A percentile compares a stretch with the other conserved stretches of the same genome.
Conservation (phyloP, 192 early-diverging fungal species). For the Coemansia furcata region DNA sequence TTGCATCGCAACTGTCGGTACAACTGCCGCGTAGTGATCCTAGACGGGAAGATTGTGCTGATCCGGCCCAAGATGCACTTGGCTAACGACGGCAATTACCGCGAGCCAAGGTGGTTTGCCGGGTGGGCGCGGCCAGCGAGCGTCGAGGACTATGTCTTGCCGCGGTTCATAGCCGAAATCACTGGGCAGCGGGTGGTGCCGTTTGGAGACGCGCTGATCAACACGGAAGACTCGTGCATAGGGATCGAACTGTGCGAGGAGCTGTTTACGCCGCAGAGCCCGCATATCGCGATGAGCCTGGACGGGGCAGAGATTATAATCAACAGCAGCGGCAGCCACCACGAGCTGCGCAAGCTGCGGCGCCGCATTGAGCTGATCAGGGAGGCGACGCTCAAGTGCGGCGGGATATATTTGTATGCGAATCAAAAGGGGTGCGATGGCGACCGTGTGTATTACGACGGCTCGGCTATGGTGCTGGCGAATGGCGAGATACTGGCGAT, state of each 20-base stretch:
- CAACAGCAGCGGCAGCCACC: slow-evolving; percentile 95
- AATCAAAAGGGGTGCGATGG: slow-evolving; percentile 99
- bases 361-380: slow-evolving; percentile 84
- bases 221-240: slow-evolving; percentile 79
- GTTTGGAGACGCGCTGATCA: slow-evolving; percentile 89
- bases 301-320: slow-evolving; percentile 97
- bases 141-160: slow-evolving; percentile 79
- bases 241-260: slow-evolving; percentile 98
- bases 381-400: slow-evolving; percentile 87
- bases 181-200: slow-evolving; percentile 77
- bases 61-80: slow-evolving; percentile 96
- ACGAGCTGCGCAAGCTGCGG: slow-evolving; percentile 91
- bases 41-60: slow-evolving; percentile 78
- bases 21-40: slow-evolving; percentile 93
- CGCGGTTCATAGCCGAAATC: slow-evolving; percentile 73
- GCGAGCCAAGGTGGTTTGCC: slow-evolving; percentile 93
- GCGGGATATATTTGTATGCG: slow-evolving; percentile 93
- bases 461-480: slow-evolving; percentile 81
- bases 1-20: slow-evolving; percentile 88
- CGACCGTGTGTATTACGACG: slow-evolving; percentile 97
- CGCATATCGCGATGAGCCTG: slow-evolving; percentile 89
- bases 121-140: slow-evolving; percentile 68
- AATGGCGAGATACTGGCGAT: slow-evolving; percentile 90
- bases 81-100: slow-evolving; percentile 98
- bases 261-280: slow-evolving; percentile 92